Evolutionary conservation across 2,329 filamentous ascomycete genomes (phyloP), one percentile per base, ranked within the genome.

Genomic region (Stagonosporopsis cucurbitacearum): DNA sequence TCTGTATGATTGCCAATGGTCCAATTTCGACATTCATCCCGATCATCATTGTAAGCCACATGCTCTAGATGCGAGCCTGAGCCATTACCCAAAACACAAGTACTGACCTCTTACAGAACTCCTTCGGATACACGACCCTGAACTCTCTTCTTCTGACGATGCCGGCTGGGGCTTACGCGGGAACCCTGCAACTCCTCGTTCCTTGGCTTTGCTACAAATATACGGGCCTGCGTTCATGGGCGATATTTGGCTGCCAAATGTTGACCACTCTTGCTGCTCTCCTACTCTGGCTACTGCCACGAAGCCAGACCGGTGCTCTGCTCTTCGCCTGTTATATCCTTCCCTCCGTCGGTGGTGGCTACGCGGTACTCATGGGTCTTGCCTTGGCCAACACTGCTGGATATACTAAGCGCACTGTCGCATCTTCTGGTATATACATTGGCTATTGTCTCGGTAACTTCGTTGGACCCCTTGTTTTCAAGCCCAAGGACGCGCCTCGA

Each of bases 351-450:
- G 75, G 75, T 2, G 79, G 73, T 3, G 79, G 77, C 0, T 84
- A 83, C 56, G 80, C 78, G 0, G 77, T 82, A 5, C 66, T 82
- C 0, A 81, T 84, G 73, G 78, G 78, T 1, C 65, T 81, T 12
- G 74, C 76, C 39, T 73, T 80, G 32, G 79, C 80, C 35, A 82
- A 82, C 56, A 81, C 77, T 7, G 79, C 81, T 1, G 81, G 81
- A 1, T 82, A 52, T 9, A 53, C 43, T 13, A 82, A 82, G 67
- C 68, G 79, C 1, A 77, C 77, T 1, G 68, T 82, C 3, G 75
- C 75, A 3, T 79, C 78, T 0, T 78, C 79, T 1, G 79, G 79
- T 0, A 66, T 81, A 9, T 82, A 80, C 47, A 77, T 82, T 22
- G 80, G 80, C 2, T 82, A 82, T 61, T 82, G 80, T 56, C 17